Conservation (phyloP, 768 basidiomycete species). For the Suillus clintonianus region DNA sequence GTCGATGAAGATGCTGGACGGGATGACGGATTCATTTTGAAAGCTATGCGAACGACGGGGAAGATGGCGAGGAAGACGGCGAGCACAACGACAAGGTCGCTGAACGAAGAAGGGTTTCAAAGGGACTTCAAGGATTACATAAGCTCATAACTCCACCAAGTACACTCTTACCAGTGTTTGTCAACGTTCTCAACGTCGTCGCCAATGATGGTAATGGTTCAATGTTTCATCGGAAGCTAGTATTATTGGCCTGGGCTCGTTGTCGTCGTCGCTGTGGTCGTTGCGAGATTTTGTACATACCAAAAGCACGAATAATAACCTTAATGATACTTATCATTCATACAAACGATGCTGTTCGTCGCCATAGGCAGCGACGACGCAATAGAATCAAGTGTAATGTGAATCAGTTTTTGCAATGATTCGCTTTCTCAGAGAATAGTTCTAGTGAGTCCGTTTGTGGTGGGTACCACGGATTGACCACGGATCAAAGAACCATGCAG, state of each 20-base stretch:
- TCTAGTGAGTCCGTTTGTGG: neutral
- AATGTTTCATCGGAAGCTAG: neutral
- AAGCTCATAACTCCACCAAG: neutral
- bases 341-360: neutral
- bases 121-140: slow-evolving; percentile 6
- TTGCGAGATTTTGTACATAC: neutral
- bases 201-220: neutral
- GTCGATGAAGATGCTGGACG: slow-evolving; percentile 64
- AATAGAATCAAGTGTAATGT: neutral
- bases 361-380: neutral
- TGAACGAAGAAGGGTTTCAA: slow-evolving; percentile 9
- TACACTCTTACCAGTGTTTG: neutral
- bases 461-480: neutral
- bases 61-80: slow-evolving; percentile 16
- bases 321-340: neutral
- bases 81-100: slow-evolving; percentile 6
- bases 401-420: neutral
- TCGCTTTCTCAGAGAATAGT: neutral
- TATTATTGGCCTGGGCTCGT: neutral
- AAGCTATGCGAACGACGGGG: slow-evolving; percentile 17
- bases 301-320: neutral
- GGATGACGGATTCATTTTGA: slow-evolving; percentile 55
- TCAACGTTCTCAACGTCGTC: neutral
- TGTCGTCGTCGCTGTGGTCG: neutral
- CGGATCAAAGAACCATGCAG: neutral